These are phyloP conservation scores for Pulveroboletus sp. DNA, from an alignment of 1,284 basidiomycete species.

Conservation along the genomic window DNA sequence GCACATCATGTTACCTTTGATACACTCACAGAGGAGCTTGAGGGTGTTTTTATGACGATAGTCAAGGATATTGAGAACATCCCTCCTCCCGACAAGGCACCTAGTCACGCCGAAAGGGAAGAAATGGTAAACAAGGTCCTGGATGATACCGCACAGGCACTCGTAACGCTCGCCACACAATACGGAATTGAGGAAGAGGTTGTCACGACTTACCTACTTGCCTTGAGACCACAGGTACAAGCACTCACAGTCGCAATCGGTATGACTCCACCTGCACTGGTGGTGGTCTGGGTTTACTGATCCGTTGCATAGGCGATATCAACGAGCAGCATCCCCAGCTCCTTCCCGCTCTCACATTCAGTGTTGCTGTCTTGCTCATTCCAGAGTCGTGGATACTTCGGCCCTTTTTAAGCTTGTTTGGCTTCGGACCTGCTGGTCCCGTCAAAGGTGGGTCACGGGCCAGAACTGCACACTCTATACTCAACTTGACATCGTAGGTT, in stretches of 20 bases:
- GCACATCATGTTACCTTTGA: constrained; percentile 1
- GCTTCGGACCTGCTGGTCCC: constrained; percentile 19
- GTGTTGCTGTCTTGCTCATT: constrained; percentile 10
- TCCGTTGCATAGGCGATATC: constrained; percentile 13
- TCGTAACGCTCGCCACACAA: not conserved
- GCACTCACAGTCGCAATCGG: constrained; percentile 9
- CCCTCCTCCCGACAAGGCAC: constrained; percentile 1
- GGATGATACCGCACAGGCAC: not conserved
- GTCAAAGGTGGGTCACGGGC: constrained; percentile 11
- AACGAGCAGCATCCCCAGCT: constrained; percentile 17
- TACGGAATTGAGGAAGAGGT: constrained; percentile 2
- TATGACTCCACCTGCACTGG: not conserved
- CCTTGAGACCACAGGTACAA: constrained; percentile 6
- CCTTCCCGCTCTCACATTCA: constrained; percentile 3
- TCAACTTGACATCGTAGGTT: constrained; percentile 4
- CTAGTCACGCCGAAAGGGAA: constrained; percentile 8
- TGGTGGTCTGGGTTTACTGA: not conserved
- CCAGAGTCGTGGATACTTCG: constrained; percentile 18
- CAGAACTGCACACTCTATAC: not conserved
- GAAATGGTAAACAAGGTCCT: constrained; percentile 15
- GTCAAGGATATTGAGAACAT: not conserved
- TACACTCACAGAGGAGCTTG: constrained; percentile 6
- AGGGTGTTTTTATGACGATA: constrained; percentile 4
- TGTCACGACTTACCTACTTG: not conserved
- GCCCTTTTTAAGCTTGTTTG: constrained; percentile 15